These are phyloP conservation scores for Neurospora sp. DNA, from an alignment of 495 filamentous ascomycete species.

Conservation along the genomic window DNA sequence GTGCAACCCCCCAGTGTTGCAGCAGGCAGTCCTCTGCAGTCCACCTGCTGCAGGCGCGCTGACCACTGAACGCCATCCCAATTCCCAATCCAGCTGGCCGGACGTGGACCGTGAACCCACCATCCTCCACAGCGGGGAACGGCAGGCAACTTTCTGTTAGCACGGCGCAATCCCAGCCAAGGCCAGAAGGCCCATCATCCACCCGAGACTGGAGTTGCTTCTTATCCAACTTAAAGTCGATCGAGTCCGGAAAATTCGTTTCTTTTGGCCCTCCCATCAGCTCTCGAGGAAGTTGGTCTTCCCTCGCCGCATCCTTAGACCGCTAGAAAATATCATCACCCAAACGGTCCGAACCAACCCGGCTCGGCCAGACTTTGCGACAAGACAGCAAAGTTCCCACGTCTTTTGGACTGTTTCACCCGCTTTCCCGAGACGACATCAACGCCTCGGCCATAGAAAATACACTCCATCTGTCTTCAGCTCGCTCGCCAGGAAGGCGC, in stretches of 20 bases:
- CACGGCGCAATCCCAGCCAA: background rate
- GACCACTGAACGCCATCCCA: background rate
- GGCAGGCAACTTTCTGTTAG: background rate
- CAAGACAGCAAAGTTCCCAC: background rate
- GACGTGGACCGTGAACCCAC: background rate
- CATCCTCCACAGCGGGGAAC: background rate
- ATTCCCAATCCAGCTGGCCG: background rate
- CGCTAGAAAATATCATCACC: background rate
- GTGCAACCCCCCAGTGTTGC: background rate
- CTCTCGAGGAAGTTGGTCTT: background rate
- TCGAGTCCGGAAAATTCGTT: background rate
- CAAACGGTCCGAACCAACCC: background rate
- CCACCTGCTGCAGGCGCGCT: background rate
- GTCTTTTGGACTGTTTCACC: background rate
- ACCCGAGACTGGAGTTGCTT: background rate
- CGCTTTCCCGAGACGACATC: background rate
- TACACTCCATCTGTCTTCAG: background rate
- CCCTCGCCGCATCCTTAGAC: background rate
- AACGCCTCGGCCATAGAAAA: background rate
- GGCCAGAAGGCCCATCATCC: background rate
- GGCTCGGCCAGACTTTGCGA: background rate
- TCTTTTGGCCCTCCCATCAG: background rate
- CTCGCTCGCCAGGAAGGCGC: slow-evolving; percentile 11
- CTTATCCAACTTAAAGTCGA: background rate
- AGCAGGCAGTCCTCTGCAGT: background rate